Evolutionary conservation across 2,329 filamentous ascomycete species (phyloP), one percentile per base, ranked within the genome.

Genomic region (Trichoderma koningii): DNA sequence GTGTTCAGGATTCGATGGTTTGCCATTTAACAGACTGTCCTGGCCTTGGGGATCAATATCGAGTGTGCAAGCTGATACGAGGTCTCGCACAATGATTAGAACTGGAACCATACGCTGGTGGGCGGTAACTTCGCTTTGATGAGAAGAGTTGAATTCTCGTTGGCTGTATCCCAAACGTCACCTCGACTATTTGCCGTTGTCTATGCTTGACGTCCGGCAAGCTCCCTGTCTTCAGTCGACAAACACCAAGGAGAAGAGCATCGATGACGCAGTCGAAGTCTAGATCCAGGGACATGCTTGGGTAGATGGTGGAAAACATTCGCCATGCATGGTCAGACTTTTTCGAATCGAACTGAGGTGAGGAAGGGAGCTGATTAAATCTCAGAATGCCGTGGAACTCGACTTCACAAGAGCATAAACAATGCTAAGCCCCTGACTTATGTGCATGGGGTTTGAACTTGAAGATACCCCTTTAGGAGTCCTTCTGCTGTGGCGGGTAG

Each of bases 221-320:
- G 17, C 28, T 30, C 5, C 12, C 6, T 3, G 17, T 45, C 3
- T 15, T 15, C 5, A 15, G 42, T 3, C 7, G 23, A 2, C 5
- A 6, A 47, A 45, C 23, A 14, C 6, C n/a, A 15, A 26, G 3
- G 45, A 64, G 62, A 19, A 64, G 34, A 1, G 48, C 38, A 21
- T 62, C 63, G 5, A 65, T 60, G n/a, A 65, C n/a, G 12, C n/a
- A 38, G 56, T 65, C 63, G 19, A 65, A 62, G 2, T 61, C 34
- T 10, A 38, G 10, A 38, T 14, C 34, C 34, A 38, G 23, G 38
- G n/a, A 26, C 19, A 21, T 45, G n/a, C 15, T 45, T n/a, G 45
- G 9, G 34, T 17, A 41, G 15, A 10, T 52, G 26, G 34, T 14
- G 12, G 34, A 34, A 23, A 23, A 53, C 10, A 53, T 48, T 45